A percentile compares a stretch with the other conserved stretches of the same genome.
These are phyloP conservation scores for Fusarium torulosum DNA, from an alignment of 2,329 filamentous ascomycete genomes.

Conservation along the genomic window DNA sequence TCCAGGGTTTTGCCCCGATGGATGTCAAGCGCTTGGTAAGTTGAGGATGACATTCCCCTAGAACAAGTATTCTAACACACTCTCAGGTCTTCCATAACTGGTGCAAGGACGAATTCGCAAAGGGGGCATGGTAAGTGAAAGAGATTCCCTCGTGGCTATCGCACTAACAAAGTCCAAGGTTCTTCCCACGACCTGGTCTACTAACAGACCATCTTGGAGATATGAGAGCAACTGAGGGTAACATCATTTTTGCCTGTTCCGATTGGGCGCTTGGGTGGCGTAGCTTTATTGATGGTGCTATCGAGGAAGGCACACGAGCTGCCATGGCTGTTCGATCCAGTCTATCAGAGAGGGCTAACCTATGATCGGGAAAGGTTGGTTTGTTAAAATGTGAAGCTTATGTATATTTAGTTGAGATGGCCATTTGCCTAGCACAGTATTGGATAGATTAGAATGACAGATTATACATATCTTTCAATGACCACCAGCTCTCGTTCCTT, in stretches of 20 bases:
- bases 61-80: neutral
- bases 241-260: conserved; percentile 60
- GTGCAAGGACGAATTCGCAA: conserved; percentile 61
- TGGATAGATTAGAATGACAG: neutral
- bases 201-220: conserved; percentile 55
- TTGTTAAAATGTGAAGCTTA: neutral
- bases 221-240: conserved; percentile 58
- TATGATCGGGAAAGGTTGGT: neutral
- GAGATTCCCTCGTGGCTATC: accelerated
- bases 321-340: conserved; percentile 27
- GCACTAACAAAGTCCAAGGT: conserved; percentile 36
- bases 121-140: conserved; percentile 55
- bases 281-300: conserved; percentile 64
- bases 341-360: conserved; percentile 12
- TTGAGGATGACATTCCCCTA: accelerated
- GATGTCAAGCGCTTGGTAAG: conserved; percentile 48
- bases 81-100: conserved; percentile 62
- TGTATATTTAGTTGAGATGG: neutral
- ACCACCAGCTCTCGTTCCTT: no score
- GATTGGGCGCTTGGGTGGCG: conserved; percentile 65
- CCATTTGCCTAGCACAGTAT: neutral
- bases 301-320: conserved; percentile 58
- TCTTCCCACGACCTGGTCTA: conserved; percentile 56
- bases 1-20: conserved; percentile 53
- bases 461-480: no score